Base-by-base conservation (phyloP, 2,329 filamentous ascomycete genomes). In the Pseudogymnoascus sp. region DNA sequence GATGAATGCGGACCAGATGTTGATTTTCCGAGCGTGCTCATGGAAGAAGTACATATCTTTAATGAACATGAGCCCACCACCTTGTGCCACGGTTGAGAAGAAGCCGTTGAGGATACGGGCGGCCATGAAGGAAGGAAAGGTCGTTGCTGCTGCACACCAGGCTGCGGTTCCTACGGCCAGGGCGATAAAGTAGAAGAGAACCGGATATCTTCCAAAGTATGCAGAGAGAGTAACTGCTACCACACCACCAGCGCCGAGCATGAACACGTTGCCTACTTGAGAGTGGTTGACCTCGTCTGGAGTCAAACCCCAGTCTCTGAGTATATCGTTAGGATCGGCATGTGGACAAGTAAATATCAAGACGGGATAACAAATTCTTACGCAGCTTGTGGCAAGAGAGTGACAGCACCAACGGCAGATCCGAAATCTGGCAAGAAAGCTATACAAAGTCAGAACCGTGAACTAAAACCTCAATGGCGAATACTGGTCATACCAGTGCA, bases 41-140 rank as follows among this genome's bases (percentile, higher is more conserved):
- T 85, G 83, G 70, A 83, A 82, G 73, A 83, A 84, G 73, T 82
- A 85, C 63, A 83, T 76, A 69, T 85, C 83, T 61, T 83, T 80
- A 69, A 83, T 80, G 68, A 80, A 80, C 69, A 81, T 80, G 60
- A 83, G 72, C 6, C 79, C 80, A 14, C 76, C 74, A 12, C 39
- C 63, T 61, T 65, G 64, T 14, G 63, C 60, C 23, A 64, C 64
- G 14, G 61, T 64, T 10, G 59, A 61, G 43, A 65, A 65, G 52
- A 65, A 65, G 2, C 64, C 76, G 64, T 78, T 35, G 8, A 65
- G 62, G 8, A 65, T 62, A 29, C 64, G 33, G 3, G 64, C 62
- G 12, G 60, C 62, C 33, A 59, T 49, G 52, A 65, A 65, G 12
- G 45, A 55, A 6, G 29, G 26, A 55, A 65, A 62, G 11, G 29